Conservation (phyloP, 352 stramenopile species). For the Thalassiosira hispida region DNA sequence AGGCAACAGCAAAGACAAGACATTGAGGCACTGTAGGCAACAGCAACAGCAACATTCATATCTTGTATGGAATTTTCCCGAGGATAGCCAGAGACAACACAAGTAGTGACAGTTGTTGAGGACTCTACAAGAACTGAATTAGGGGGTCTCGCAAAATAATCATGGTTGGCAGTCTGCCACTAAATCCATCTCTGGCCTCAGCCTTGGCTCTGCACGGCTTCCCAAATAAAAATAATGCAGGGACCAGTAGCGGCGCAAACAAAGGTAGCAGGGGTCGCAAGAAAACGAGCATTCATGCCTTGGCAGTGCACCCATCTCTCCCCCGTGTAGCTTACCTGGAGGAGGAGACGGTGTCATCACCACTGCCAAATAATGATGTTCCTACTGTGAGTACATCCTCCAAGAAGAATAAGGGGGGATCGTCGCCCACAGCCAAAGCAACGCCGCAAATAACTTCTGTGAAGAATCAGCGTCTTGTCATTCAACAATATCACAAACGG, state of each 20-base stretch:
- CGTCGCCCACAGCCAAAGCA: neutral
- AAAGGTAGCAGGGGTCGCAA: conserved; percentile 1
- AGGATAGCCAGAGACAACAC: too few relatives aligned
- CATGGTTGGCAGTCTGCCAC: neutral
- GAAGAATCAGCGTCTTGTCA: conserved; percentile 18
- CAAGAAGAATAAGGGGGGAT: conserved; percentile 6
- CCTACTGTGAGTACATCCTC: neutral
- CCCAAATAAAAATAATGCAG: too few relatives aligned
- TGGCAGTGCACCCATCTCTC: conserved; percentile 42
- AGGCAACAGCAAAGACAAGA: neutral
- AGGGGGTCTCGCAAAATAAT: neutral
- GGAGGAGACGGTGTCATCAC: conserved; percentile 14
- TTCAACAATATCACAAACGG: conserved; percentile 21
- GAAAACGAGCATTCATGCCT: conserved; percentile 19
- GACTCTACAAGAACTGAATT: too few relatives aligned
- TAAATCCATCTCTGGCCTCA: conserved; percentile 25
- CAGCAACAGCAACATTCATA: neutral
- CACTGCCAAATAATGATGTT: neutral
- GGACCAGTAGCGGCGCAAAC: neutral
- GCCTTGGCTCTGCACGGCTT: conserved; percentile 21
- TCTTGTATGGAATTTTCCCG: too few relatives aligned
- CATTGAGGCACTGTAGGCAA: neutral
- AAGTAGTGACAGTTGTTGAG: too few relatives aligned
- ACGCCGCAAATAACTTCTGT: neutral
- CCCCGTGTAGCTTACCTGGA: conserved; percentile 37